Base-by-base conservation (phyloP, 352 stramenopile species). In the Globisporangium yorkense region DNA sequence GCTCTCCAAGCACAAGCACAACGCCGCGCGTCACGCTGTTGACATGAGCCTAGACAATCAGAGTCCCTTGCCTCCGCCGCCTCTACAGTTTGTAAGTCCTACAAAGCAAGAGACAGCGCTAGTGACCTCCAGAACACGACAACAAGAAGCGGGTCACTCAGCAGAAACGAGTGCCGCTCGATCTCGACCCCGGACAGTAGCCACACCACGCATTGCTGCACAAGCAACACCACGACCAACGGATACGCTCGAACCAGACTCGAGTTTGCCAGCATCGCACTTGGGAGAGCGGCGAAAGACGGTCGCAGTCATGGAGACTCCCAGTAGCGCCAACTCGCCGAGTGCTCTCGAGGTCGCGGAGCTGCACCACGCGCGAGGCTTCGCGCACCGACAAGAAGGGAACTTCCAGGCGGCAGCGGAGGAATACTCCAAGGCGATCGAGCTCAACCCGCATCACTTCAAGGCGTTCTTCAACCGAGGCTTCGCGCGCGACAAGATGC, bases 401-500 rank as follows among this genome's bases (percentile, higher is more conserved):
- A 82, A 95, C 47, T 97, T 96, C 61, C 56, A 80, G 21, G 72
- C 74, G 1, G 88, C 88, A 20, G 81, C 89, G 2, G 62, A 74
- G 20, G 86, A 91, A 51, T 97, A 97, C 56, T 83, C 82, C 8
- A 68, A 69, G 44, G 87, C 87, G 15, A 85, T 96, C 39, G 59
- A 68, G 20, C 59, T 92, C 8, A 82, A 96, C 43, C 81, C 75
- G 29, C 48, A 60, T 0, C 88, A 97, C 55, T 97, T 97, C 64
- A 97, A 96, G 60, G 83, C 87, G 41, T 77, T 79, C 51, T 97
- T 96, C 62, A 97, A 97, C 53, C 84, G 88, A 35, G 88, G 79
- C 1, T 97, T 96, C 56, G 83, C 87, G 3, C 88, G 66, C 53
- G 84, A 96, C 67, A 95, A 93, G 56, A 68, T 95, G 56, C 67